Evolutionary conservation across 2,329 filamentous ascomycete species (phyloP).

Genomic region (Trichoderma brevicompactum): DNA sequence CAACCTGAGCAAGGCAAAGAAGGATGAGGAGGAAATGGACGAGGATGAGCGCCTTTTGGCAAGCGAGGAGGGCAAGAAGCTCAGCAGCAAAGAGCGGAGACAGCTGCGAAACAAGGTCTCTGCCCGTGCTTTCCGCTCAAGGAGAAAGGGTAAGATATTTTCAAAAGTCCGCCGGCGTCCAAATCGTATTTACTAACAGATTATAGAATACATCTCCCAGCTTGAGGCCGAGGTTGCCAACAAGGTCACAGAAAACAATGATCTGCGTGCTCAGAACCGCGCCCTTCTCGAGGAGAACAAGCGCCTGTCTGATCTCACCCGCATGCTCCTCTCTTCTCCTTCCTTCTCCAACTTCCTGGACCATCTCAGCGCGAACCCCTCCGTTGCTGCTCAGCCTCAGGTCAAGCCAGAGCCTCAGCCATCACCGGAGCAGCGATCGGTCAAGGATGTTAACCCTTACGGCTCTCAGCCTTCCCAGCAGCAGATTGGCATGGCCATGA

Average conservation of each 20-base stretch:
- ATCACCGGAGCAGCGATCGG: constrained; percentile 50
- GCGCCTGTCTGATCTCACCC: constrained; percentile 76
- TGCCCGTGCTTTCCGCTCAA: constrained; percentile 94
- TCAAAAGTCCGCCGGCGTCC: background rate
- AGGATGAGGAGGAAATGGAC: constrained; percentile 98
- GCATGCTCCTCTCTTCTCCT: constrained; percentile 78
- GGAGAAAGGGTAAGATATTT: constrained; percentile 81
- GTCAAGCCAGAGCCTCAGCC: constrained; percentile 48
- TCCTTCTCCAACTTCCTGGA: constrained; percentile 83
- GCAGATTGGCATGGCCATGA: constrained; percentile 80
- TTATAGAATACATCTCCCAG: constrained; percentile 89
- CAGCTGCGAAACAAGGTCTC: constrained; percentile 99
- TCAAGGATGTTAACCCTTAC: constrained; percentile 71
- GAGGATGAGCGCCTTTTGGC: constrained; percentile 91
- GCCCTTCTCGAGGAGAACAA: constrained; percentile 84
- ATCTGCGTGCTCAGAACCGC: constrained; percentile 79
- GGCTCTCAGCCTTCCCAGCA: constrained; percentile 60
- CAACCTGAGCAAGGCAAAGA: constrained; percentile 75
- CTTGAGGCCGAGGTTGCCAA: constrained; percentile 86
- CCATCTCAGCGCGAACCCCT: constrained; percentile 65
- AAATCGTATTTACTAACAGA: constrained; percentile 24
- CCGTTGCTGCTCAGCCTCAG: constrained; percentile 45
- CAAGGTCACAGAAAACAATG: constrained; percentile 82
- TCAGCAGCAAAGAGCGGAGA: constrained; percentile 95
- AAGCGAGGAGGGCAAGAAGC: constrained; percentile 98